Conservation (phyloP, 1,284 basidiomycete genomes). For the Fistulina hepatica region DNA sequence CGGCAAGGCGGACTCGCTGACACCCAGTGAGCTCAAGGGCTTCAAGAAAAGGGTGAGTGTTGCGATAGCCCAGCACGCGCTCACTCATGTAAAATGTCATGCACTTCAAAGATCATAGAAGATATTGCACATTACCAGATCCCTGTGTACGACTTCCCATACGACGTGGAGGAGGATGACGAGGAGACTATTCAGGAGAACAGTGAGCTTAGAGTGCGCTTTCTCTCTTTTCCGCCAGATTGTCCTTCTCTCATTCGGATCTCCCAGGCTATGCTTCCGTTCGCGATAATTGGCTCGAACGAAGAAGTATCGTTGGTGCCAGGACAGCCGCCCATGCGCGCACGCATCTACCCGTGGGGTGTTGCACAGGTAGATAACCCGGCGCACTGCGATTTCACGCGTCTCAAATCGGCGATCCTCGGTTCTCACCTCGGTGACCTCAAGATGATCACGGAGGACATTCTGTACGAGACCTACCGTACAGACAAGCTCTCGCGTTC, state of each 20-base stretch:
- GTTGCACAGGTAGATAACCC: constrained; percentile 96
- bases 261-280: constrained; percentile 70
- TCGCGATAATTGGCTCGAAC: constrained; percentile 93
- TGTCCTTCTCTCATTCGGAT: background rate
- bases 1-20: constrained; percentile 91
- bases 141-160: constrained; percentile 98
- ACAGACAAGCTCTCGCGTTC: constrained; percentile 95
- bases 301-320: constrained; percentile 89
- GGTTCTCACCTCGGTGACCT: constrained; percentile 90
- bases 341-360: constrained; percentile 93
- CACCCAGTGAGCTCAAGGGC: constrained; percentile 72
- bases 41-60: constrained; percentile 85
- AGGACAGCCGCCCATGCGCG: constrained; percentile 62
- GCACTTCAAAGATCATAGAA: constrained; percentile 77
- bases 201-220: constrained; percentile 69
- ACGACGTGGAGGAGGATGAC: constrained; percentile 96
- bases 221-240: background rate
- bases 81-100: constrained; percentile 6
- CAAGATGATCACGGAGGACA: constrained; percentile 89
- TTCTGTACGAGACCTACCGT: constrained; percentile 89
- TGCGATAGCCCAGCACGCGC: constrained; percentile 1
- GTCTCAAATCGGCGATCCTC: constrained; percentile 79
- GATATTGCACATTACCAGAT: constrained; percentile 96
- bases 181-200: constrained; percentile 97
- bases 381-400: constrained; percentile 88